Evolutionary conservation across 140 eudicot species (phyloP), one percentile per base, ranked within the genome.

Genomic region (Bidens hawaiensis): DNA sequence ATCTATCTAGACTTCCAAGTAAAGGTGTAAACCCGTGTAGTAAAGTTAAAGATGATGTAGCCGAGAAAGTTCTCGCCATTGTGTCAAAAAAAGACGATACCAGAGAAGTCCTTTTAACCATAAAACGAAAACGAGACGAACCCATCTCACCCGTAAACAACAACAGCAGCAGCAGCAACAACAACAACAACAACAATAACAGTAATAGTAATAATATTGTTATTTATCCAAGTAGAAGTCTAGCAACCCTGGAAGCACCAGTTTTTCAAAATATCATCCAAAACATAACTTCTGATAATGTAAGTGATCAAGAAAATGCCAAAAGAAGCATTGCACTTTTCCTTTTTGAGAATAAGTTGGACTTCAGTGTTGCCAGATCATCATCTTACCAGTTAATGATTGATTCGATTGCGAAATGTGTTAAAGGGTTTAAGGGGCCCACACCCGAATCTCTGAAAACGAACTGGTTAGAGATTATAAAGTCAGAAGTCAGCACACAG

Each of bases 1-100:
- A 90, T 76, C 77, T 90, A 50, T 90, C 97, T 45, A 70, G 97
- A 45, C 81, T 90, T 74, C 97, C 96, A 22, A 86, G 97, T 69
- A 86, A 87, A 84, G 97, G 97, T 13, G 97, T 90, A 61, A 90
- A 84, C 64, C 96, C 96, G 23, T 90, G 97, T 75, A 84, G 79
- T 60, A 90, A 90, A 76, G 97, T 87, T 22, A 77, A 87, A 47
- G 97, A 90, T 66, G 97, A 90, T 71, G 96, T 90, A 16, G 75
- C 85, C 4, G 88, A 90, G 53, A 79, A 70, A 25, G 97, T 90
- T 26, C 61, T 94, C 61, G 84, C 76, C 54, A 75, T 90, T 51
- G 46, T 90, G 49, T 72, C 88, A 38, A 60, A 80, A 33, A 90
- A 79, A 63, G 97, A 86, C 0, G 97, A 90, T 3, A 55, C 25